Evolutionary conservation across 352 stramenopile genomes (phyloP).

Genomic region (Aphanomyces euteiches): DNA sequence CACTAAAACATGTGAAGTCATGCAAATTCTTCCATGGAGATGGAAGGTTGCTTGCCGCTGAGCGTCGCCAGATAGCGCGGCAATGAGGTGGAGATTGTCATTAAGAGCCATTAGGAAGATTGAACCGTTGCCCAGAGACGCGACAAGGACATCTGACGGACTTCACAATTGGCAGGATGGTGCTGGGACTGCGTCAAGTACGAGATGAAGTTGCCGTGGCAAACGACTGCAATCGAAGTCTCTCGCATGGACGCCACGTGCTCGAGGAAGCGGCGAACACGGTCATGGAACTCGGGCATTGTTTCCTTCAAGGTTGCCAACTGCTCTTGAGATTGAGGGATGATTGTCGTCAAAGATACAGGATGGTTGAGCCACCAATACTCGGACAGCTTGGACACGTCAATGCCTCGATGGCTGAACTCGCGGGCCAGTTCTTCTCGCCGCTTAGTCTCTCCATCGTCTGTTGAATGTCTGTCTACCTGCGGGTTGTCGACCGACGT

Average conservation of each 20-base stretch:
- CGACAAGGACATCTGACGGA: conserved; percentile 44
- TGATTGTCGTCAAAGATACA: conserved; percentile 33
- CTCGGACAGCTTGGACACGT: conserved; percentile 36
- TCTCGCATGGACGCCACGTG: conserved; percentile 55
- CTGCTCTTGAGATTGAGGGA: conserved; percentile 42
- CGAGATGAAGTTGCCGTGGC: conserved; percentile 83
- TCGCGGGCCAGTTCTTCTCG: conserved; percentile 39
- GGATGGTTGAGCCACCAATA: conserved; percentile 63
- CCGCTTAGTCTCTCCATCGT: no score
- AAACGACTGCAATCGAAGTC: conserved; percentile 70
- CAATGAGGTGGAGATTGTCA: no score
- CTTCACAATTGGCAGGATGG: conserved; percentile 81
- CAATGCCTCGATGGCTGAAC: background rate
- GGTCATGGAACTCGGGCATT: conserved; percentile 48
- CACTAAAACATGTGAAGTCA: no score
- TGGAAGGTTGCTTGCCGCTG: no score
- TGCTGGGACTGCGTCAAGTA: conserved; percentile 73
- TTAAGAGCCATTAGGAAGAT: no score
- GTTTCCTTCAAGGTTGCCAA: conserved; percentile 60
- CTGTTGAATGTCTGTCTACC: conserved; percentile 32
- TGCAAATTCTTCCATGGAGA: no score
- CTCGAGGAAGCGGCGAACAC: conserved; percentile 59
- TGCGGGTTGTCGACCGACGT: conserved; percentile 60
- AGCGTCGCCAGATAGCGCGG: no score
- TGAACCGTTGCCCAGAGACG: background rate